phyloP scores from a whole-genome alignment of 345 rosid genomes.

The Geranium brycei region DNA sequence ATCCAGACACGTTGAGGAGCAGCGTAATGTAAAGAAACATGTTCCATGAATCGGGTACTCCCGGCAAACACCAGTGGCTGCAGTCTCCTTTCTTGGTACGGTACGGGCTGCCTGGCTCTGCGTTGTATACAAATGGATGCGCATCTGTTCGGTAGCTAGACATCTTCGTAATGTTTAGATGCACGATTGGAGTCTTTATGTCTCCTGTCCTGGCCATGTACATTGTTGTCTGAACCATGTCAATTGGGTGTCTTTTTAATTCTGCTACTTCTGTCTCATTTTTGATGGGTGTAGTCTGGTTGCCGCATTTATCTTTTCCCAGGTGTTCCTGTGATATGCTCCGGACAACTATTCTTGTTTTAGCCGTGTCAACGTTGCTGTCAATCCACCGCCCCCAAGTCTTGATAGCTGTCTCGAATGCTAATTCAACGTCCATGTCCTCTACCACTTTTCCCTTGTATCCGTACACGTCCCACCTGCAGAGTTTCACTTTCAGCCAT shows the following conservation, averaged over 20 bases:
- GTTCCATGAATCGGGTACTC: slow-evolving; percentile 55
- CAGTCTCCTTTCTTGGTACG: slow-evolving; percentile 28
- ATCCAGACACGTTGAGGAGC: slow-evolving; percentile 9
- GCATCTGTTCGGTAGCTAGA: slow-evolving; percentile 30
- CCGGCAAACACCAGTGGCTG: slow-evolving; percentile 60
- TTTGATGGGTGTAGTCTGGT: slow-evolving; percentile 17
- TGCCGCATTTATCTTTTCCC: slow-evolving; percentile 23
- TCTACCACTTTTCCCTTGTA: slow-evolving; percentile 16
- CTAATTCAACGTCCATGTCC: slow-evolving; percentile 24
- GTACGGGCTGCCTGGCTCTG: slow-evolving; percentile 10
- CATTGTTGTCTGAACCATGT: slow-evolving; percentile 18
- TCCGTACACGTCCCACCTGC: slow-evolving; percentile 35
- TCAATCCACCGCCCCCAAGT: slow-evolving; percentile 44
- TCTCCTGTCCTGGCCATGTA: neutral
- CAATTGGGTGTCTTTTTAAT: slow-evolving; percentile 14
- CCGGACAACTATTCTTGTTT: slow-evolving; percentile 30
- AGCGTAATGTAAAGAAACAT: slow-evolving; percentile 27
- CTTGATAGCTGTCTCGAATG: slow-evolving; percentile 24
- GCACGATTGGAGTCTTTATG: slow-evolving; percentile 23
- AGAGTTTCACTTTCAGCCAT: slow-evolving; percentile 1
- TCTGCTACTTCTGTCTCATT: slow-evolving; percentile 13
- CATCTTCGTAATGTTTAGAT: slow-evolving; percentile 30
- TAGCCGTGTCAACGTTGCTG: slow-evolving; percentile 12
- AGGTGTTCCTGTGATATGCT: slow-evolving; percentile 37
- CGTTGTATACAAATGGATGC: slow-evolving; percentile 35